Evolutionary conservation across 371 early-diverging fungal species (phyloP).

Genomic region (Rhizopus arrhizus): DNA sequence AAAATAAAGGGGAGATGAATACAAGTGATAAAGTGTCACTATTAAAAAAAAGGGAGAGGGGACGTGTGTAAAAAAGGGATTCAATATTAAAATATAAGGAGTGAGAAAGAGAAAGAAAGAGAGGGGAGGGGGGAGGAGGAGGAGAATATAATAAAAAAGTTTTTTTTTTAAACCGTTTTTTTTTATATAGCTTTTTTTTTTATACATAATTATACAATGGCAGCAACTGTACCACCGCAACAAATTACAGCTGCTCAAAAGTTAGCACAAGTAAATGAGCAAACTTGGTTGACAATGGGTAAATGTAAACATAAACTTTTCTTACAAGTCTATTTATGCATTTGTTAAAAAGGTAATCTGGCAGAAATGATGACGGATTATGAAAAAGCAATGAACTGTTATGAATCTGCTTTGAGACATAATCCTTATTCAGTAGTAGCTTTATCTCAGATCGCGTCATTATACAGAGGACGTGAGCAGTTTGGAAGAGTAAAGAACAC

Average conservation of each 20-base stretch:
- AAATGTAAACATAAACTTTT: constrained; percentile 13
- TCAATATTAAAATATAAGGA: too few relatives aligned
- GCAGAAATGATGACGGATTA: constrained; percentile 77
- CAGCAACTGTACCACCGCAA: constrained; percentile 33
- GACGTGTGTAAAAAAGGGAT: background rate
- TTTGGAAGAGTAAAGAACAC: constrained; percentile 48
- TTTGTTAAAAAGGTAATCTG: constrained; percentile 47
- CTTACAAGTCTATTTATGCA: background rate
- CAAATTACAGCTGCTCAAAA: constrained; percentile 57
- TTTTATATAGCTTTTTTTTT: background rate
- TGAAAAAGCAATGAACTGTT: constrained; percentile 80
- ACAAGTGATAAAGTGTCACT: too few relatives aligned
- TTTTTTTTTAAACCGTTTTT: background rate
- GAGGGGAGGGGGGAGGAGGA: background rate
- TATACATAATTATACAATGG: constrained; percentile 18
- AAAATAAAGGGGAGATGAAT: too few relatives aligned
- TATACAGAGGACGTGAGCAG: constrained; percentile 71
- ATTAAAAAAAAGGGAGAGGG: background rate
- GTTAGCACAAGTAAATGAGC: constrained; percentile 67
- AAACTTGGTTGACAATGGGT: constrained; percentile 78
- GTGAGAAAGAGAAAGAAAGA: background rate
- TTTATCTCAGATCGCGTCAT: constrained; percentile 70
- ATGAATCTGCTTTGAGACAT: constrained; percentile 85
- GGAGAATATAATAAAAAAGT: background rate
- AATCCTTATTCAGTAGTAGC: constrained; percentile 85